Evolutionary conservation across 352 stramenopile species (phyloP), one percentile per base, ranked within the genome.

Genomic region (Globisporangium orthogonon): DNA sequence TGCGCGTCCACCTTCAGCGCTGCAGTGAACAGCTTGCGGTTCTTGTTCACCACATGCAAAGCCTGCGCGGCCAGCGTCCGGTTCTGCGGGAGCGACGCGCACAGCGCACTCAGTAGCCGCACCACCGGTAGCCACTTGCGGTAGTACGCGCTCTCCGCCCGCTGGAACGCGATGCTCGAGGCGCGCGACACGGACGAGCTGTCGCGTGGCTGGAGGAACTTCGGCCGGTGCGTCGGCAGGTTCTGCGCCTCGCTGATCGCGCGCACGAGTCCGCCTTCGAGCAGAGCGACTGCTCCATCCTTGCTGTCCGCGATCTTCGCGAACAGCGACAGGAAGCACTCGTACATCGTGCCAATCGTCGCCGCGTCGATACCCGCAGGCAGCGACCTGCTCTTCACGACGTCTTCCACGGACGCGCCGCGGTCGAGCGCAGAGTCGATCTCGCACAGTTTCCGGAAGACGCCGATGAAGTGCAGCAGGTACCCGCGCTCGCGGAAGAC

Each of bases 281-380:
- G 49, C 18, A 94, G 52, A 30, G 77, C 78, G 30, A 88, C 54
- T 0, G 84, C 82, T 41, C 84, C 84, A 51, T 90, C 78, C 30
- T 74, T 71, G 31, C 71, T 83, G 33, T 73, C 66, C 18, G 78
- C 78, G 14, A 92, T 65, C 10, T 79, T 77, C 0, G 71, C 67
- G 37, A 92, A 91, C 18, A 94, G 76, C 52, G 84, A 94, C 48
- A 94, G 63, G 29, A 92, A 88, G 47, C 78, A 89, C 61, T 89
- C 78, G 68, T 91, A 89, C 62, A 92, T 87, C 0, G 82, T 86
- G 43, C 80, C 80, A 58, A 91, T 82, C 11, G 83, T 89, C 23
- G 76, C 72, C 2, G 71, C 57, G 58, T 89, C 82, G 50, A 91
- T 71, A 28, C 73, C 77, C 3, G 62, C 59, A 3, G 61, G 70